These are phyloP conservation scores for Leishmania aethiopica DNA, from an alignment of 208 protist species.

Conservation along the genomic window DNA sequence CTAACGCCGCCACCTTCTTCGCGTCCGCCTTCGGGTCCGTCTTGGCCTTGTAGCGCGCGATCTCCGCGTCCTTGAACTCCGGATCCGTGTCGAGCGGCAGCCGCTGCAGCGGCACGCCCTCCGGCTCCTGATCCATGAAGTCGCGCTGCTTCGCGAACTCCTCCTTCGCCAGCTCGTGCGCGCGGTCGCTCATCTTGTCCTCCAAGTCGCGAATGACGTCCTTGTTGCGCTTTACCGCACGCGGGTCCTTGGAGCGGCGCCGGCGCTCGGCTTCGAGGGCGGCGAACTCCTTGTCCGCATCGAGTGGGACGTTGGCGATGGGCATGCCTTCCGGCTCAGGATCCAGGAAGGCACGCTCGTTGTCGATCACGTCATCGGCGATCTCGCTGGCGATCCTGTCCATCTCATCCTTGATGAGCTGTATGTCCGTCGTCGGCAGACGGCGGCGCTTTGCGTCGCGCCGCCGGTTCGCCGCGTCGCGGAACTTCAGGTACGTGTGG, in stretches of 20 bases:
- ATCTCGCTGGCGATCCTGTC: constrained; percentile 59
- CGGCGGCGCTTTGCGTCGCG: constrained; percentile 24
- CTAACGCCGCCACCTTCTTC: constrained; percentile 42
- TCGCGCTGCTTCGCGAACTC: constrained; percentile 59
- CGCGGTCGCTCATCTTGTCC: constrained; percentile 70
- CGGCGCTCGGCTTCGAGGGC: constrained; percentile 78
- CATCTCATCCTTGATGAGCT: constrained; percentile 60
- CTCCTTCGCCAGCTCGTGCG: constrained; percentile 66
- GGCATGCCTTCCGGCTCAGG: constrained; percentile 76
- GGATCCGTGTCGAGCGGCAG: constrained; percentile 77
- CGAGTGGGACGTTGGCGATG: constrained; percentile 70
- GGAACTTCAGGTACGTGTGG: constrained; percentile 68
- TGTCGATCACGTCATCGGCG: constrained; percentile 65
- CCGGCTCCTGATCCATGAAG: constrained; percentile 77
- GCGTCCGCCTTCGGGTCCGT: constrained; percentile 45
- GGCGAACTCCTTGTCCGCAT: constrained; percentile 73
- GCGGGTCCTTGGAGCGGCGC: constrained; percentile 57
- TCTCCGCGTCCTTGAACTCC: constrained; percentile 79
- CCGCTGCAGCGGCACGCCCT: constrained; percentile 67
- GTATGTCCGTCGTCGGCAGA: constrained; percentile 19
- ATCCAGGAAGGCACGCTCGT: constrained; percentile 80
- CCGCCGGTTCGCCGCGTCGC: constrained; percentile 58
- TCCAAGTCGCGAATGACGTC: constrained; percentile 71
- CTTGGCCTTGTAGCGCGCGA: constrained; percentile 64
- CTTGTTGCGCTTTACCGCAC: constrained; percentile 64